These are phyloP conservation scores for Carnegiea gigantea DNA, from an alignment of 179 eudicot species.

Conservation along the genomic window DNA sequence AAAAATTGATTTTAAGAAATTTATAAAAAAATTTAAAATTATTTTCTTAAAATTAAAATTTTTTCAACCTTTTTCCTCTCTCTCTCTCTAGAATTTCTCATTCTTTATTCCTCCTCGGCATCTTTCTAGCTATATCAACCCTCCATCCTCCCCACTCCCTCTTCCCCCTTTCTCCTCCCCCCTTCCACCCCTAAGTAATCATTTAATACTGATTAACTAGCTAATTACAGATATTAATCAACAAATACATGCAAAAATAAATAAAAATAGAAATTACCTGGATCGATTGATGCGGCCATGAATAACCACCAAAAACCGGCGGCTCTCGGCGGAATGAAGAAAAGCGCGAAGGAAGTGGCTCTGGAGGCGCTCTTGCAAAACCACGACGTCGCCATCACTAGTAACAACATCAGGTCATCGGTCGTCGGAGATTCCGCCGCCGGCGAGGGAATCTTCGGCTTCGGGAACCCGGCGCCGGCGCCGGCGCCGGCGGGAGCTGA, in stretches of 20 bases:
- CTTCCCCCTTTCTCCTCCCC: conserved; percentile 37
- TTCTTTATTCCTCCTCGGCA: neutral
- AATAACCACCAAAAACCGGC: conserved; percentile 6
- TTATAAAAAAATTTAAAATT: too few species aligned
- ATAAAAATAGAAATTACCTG: neutral
- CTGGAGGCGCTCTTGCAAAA: conserved; percentile 28
- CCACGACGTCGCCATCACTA: neutral
- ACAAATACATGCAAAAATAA: too few species aligned
- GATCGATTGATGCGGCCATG: neutral
- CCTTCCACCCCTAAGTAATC: neutral
- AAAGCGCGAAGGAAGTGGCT: conserved; percentile 41
- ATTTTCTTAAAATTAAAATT: too few species aligned
- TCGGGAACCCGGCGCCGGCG: neutral
- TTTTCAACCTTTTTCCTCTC: neutral
- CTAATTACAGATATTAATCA: neutral
- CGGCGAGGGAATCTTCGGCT: neutral
- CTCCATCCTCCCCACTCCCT: conserved; percentile 19
- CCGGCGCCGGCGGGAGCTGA: neutral
- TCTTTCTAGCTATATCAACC: conserved; percentile 29
- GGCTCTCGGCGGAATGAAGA: conserved; percentile 33
- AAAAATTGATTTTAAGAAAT: too few species aligned
- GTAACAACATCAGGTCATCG: conserved; percentile 14
- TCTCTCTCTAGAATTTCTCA: neutral
- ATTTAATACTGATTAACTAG: neutral
- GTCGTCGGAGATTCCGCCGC: neutral